A percentile compares a stretch with the other conserved stretches of the same genome.
These are phyloP conservation scores for Cyberlindnera amylophila DNA, from an alignment of 805 yeast genomes.

Conservation along the genomic window DNA sequence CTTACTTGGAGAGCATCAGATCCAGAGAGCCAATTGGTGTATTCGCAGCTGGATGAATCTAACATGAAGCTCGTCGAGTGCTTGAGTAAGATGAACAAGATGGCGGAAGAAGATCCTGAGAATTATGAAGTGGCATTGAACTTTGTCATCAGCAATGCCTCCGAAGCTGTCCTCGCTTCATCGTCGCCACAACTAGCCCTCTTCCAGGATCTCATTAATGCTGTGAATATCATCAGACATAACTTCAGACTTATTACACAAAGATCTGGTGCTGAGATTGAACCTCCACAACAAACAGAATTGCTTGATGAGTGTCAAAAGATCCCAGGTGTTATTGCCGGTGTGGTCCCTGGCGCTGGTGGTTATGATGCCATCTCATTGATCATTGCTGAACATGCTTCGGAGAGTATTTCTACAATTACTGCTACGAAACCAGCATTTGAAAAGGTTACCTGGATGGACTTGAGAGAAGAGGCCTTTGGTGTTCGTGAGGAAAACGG, in stretches of 20 bases:
- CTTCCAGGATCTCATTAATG: slow-evolving; percentile 33
- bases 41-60: slow-evolving; percentile 50
- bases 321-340: slow-evolving; percentile 79
- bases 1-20: slow-evolving; percentile 61
- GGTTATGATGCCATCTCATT: slow-evolving; percentile 91
- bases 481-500: slow-evolving; percentile 54
- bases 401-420: slow-evolving; percentile 29
- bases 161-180: slow-evolving; percentile 8
- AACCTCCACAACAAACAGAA: slow-evolving; percentile 72
- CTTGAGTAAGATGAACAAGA: slow-evolving; percentile 37
- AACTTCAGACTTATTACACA: slow-evolving; percentile 58
- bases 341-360: slow-evolving; percentile 99
- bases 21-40: slow-evolving; percentile 47
- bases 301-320: slow-evolving; percentile 56
- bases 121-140: slow-evolving; percentile 33
- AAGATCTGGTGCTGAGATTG: slow-evolving; percentile 79
- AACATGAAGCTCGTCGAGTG: slow-evolving; percentile 54
- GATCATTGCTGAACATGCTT: slow-evolving; percentile 48
- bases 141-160: slow-evolving; percentile 14
- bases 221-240: slow-evolving; percentile 50
- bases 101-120: slow-evolving; percentile 30
- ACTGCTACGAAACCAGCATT: slow-evolving; percentile 27
- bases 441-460: slow-evolving; percentile 59
- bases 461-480: slow-evolving; percentile 54
- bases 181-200: slow-evolving; percentile 15